Percentiles rank a stretch among this genome's conserved stretches.
phyloP scores from a whole-genome alignment of 352 stramenopile species.

The Blastocystis sp. region DNA sequence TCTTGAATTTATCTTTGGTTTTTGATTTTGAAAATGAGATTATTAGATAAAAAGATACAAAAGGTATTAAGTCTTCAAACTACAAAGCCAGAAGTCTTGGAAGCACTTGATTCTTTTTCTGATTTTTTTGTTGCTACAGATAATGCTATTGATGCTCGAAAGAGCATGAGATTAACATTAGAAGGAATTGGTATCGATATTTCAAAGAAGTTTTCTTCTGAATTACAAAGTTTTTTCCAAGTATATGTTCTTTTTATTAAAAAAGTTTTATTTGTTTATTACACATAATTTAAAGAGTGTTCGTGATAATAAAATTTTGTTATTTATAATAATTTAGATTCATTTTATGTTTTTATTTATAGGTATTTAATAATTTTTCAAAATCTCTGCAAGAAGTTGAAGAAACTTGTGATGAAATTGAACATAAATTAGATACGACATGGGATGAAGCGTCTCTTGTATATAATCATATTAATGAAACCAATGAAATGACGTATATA shows the following conservation, averaged over 20 bases:
- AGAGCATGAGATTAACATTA: slow-evolving; percentile 15
- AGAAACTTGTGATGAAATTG: not conserved
- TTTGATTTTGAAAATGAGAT: too few species aligned
- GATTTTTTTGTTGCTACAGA: slow-evolving; percentile 13
- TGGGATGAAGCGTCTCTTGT: too few species aligned
- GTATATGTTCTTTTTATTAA: not conserved
- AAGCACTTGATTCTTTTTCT: slow-evolving; percentile 22
- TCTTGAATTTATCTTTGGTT: too few species aligned
- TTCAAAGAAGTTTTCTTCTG: slow-evolving; percentile 10
- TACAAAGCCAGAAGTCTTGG: slow-evolving; percentile 15
- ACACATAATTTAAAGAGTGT: too few species aligned
- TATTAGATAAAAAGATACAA: slow-evolving; percentile 28
- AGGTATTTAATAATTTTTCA: slow-evolving; percentile 32
- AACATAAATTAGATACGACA: slow-evolving; percentile 3
- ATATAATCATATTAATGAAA: too few species aligned
- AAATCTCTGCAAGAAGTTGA: slow-evolving; percentile 3
- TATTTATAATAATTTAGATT: too few species aligned
- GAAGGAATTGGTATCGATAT: slow-evolving; percentile 20
- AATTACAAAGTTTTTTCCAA: slow-evolving; percentile 11
- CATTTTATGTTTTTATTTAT: not conserved
- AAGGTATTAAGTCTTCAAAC: slow-evolving; percentile 27
- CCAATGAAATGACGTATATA: too few species aligned
- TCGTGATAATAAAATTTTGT: too few species aligned
- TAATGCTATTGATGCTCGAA: slow-evolving; percentile 15
- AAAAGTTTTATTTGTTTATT: too few species aligned